Base-by-base conservation (phyloP, 78 protist species). In the Polysphondylium violaceum region DNA sequence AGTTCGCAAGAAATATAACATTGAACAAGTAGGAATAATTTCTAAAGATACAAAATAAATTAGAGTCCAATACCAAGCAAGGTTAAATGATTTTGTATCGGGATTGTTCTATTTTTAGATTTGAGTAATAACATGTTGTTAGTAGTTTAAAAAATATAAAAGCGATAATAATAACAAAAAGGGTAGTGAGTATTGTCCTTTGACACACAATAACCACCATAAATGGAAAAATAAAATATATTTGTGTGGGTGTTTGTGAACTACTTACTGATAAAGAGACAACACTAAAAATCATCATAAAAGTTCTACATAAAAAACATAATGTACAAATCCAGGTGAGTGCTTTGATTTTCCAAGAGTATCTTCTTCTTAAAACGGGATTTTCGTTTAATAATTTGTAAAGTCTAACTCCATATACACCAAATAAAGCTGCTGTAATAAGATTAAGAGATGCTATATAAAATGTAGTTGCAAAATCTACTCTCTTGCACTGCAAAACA, bases 341-440 rank as follows among this genome's bases (percentile, higher is more conserved):
- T n/a, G 85, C 85, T 25, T 75, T 75, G n/a, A 75, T 75, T 44
- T 75, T 75, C 85, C 85, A 75, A 21, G 85, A 75, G 25, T 75
- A 69, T 41, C 33, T 63, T 33, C 85, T 33, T 59, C 40, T 75
- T 41, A 75, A 38, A 43, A 75, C 69, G 9, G 29, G 16, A 19
- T 75, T 75, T 33, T 75, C 85, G 40, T 59, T 69, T 3, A 75
- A 59, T 36, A 75, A 40, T 25, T 55, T 35, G 23, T 44, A 75
- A 16, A 75, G 35, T 29, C 38, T 58, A 0, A 75, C 8, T 19
- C 85, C 85, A 59, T 75, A 75, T 7, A 75, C 17, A 9, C 69
- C 69, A 75, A 75, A 75, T 9, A 75, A 36, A 25, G 17, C 21
- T 11, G 85, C 85, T 25, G 85, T 75, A 21, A 75, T 75, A 40